Conservation (phyloP, 164 flowering plant genomes). For the Aristolochia fimbriata region DNA sequence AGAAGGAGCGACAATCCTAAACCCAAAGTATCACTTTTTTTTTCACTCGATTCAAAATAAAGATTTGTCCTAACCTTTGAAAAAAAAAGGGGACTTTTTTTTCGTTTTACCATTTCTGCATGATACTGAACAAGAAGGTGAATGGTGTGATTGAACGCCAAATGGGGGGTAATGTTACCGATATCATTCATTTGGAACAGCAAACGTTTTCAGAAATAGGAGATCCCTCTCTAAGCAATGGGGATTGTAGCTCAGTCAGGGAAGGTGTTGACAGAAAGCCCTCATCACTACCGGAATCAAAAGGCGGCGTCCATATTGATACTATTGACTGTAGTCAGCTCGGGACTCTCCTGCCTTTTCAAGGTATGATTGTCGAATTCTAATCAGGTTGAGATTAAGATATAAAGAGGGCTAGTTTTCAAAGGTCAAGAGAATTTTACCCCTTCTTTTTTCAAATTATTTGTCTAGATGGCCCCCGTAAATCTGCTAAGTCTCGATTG, state of each 20-base stretch:
- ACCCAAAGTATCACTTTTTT: too few relatives aligned
- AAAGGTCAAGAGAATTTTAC: not conserved
- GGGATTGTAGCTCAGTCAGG: not conserved
- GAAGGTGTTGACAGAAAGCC: not conserved
- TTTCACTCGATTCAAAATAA: too few relatives aligned
- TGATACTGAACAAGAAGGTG: too few relatives aligned
- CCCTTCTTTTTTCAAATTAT: not conserved
- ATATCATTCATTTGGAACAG: constrained; percentile 7
- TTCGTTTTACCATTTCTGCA: too few relatives aligned
- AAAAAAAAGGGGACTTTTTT: too few relatives aligned
- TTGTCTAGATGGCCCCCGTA: constrained; percentile 13
- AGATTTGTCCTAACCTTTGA: too few relatives aligned
- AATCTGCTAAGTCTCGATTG: constrained; percentile 49
- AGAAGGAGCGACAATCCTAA: too few relatives aligned
- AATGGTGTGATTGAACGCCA: too few relatives aligned
- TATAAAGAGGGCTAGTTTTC: not conserved
- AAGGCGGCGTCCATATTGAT: not conserved
- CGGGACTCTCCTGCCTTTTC: constrained; percentile 4
- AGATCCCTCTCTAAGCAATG: constrained; percentile 9
- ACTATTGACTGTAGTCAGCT: constrained; percentile 1
- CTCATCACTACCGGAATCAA: not conserved
- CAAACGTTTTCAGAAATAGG: constrained; percentile 3
- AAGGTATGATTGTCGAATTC: constrained; percentile 15
- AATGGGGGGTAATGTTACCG: not conserved
- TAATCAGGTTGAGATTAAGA: not conserved